Percentiles rank a stretch among this genome's conserved stretches.
Conservation (phyloP, 2,329 filamentous ascomycete species). For the Periconia sp. region DNA sequence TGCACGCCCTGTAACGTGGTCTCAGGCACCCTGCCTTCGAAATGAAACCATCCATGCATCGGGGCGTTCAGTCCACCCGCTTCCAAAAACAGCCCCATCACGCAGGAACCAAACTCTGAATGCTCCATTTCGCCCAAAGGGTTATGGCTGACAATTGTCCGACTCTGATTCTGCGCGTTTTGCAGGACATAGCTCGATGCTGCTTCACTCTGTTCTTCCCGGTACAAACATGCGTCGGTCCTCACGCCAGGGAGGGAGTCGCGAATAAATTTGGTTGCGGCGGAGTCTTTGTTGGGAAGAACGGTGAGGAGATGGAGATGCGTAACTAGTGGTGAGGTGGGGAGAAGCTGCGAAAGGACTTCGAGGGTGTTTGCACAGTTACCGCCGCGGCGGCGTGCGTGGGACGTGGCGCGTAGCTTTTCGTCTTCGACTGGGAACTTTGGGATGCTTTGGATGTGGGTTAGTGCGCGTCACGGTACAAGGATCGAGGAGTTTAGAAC, state of each 20-base stretch:
- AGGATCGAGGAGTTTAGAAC: slow-evolving; percentile 38
- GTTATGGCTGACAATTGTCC: slow-evolving; percentile 73
- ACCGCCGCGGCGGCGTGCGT: slow-evolving; percentile 66
- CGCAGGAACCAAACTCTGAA: slow-evolving; percentile 59
- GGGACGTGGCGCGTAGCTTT: slow-evolving; percentile 66
- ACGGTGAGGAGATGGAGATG: slow-evolving; percentile 45
- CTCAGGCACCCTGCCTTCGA: slow-evolving; percentile 70
- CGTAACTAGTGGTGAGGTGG: background rate
- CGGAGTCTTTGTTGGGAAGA: slow-evolving; percentile 57
- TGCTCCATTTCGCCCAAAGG: slow-evolving; percentile 67
- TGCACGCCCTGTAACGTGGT: slow-evolving; percentile 62
- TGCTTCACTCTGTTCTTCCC: slow-evolving; percentile 56
- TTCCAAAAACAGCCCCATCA: slow-evolving; percentile 23
- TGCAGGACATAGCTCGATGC: slow-evolving; percentile 72
- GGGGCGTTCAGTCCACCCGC: background rate
- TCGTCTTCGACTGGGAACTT: slow-evolving; percentile 70
- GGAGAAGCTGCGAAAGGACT: slow-evolving; percentile 62
- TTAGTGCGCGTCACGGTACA: background rate
- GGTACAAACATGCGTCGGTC: slow-evolving; percentile 59
- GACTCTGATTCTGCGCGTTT: slow-evolving; percentile 59
- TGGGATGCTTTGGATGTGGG: slow-evolving; percentile 55
- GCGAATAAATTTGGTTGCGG: slow-evolving; percentile 55
- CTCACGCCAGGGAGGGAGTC: slow-evolving; percentile 57
- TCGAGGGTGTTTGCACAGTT: slow-evolving; percentile 74
- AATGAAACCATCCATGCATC: slow-evolving; percentile 64